Evolutionary conservation across 2,329 filamentous ascomycete species (phyloP), one percentile per base, ranked within the genome.

Genomic region (Simplicillium sp.): DNA sequence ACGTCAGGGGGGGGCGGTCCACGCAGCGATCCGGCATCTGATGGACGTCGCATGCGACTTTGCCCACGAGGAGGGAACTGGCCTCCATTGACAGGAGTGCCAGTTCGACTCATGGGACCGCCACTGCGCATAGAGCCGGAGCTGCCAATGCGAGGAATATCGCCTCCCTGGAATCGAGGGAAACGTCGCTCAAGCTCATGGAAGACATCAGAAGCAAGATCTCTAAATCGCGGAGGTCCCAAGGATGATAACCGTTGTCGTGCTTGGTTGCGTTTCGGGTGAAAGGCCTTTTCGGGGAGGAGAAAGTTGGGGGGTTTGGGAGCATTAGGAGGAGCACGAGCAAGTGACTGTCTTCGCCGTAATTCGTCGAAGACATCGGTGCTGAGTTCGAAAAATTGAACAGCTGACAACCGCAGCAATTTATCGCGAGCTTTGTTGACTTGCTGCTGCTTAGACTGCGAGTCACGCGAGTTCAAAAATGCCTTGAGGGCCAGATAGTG

Each of bases 331-430:
- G 71, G 67, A 41, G 67, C 66, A 46, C 77, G 66, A 40, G 73
- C 73, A 39, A 72, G 71, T 49, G 84, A 77, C 61, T 97, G 89
- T 48, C 92, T 80, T 44, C 92, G 82, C 50, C 94, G 73, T 49
- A 97, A 71, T 65, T 98, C 92, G 62, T 98, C 92, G 64, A 85
- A 97, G 33, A 98, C 90, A 65, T 98, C 92, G 43, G 90, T 97
- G 64, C 89, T 96, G 47, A 98, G 75, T 66, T 98, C 92, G 62
- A 94, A 87, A 61, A 98, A 97, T 61, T 98, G 92, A 20, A 94
- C 87, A 2, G 84, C 72, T 1, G 89, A 95, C 39, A 98, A 74
- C 44, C 90, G 80, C 45, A 96, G 73, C 43, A 97, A 73, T 71
- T 98, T 98, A 64, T 97, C 92, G 55, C 89, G 82, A 42, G 92